Conservation (phyloP, 1,284 basidiomycete genomes). For the Moniliophthora roreri region DNA sequence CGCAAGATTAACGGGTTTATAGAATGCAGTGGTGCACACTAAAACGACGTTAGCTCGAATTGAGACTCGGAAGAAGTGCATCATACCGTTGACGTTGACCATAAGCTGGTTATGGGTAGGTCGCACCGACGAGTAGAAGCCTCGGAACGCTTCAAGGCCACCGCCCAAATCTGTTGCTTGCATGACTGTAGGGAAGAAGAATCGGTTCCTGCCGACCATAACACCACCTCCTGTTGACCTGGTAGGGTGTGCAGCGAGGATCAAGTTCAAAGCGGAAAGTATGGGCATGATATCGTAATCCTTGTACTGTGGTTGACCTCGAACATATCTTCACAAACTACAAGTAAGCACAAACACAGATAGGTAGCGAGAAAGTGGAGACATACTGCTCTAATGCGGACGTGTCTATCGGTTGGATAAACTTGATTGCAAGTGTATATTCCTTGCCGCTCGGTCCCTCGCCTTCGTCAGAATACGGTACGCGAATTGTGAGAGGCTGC, state of each 20-base stretch:
- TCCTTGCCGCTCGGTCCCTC: conserved; percentile 49
- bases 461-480: conserved; percentile 68
- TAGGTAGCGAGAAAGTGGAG: neutral
- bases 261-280: conserved; percentile 71
- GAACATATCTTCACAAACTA: conserved; percentile 50
- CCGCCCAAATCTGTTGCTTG: conserved; percentile 52
- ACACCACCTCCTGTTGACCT: conserved; percentile 60
- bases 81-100: conserved; percentile 73
- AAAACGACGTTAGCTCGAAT: conserved; percentile 7
- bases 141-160: conserved; percentile 67
- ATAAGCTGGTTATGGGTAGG: conserved; percentile 71
- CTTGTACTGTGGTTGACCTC: conserved; percentile 57
- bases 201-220: conserved; percentile 73
- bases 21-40: conserved; percentile 78
- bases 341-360: conserved; percentile 9
- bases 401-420: conserved; percentile 57
- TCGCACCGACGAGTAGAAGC: conserved; percentile 76
- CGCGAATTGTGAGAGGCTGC: conserved; percentile 55
- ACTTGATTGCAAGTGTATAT: conserved; percentile 65
- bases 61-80: neutral
- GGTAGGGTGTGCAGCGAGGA: conserved; percentile 63
- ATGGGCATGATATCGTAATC: conserved; percentile 66
- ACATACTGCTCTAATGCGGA: conserved; percentile 54
- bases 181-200: conserved; percentile 63
- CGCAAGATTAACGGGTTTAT: conserved; percentile 61